Conservation (phyloP, 2,329 filamentous ascomycete species). For the Microdochium trichocladiopsis region DNA sequence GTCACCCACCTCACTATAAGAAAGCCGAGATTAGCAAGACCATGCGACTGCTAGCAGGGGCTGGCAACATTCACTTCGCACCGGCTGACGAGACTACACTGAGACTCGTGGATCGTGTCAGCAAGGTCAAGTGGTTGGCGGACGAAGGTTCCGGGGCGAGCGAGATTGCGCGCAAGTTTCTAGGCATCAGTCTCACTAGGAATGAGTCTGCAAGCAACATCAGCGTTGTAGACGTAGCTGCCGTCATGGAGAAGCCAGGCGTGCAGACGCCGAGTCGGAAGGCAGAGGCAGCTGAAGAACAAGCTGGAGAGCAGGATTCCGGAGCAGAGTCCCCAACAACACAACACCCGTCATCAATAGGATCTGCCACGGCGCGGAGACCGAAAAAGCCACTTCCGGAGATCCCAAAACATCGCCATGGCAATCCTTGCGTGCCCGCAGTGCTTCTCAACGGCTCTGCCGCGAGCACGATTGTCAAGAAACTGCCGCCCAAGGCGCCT, state of each 20-base stretch:
- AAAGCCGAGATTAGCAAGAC: slow-evolving; percentile 74
- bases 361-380: slow-evolving; percentile 10
- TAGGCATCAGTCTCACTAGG: slow-evolving; percentile 66
- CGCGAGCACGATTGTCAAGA: slow-evolving; percentile 21
- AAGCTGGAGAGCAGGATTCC: slow-evolving; percentile 5
- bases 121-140: slow-evolving; percentile 63
- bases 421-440: slow-evolving; percentile 28
- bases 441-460: slow-evolving; percentile 3
- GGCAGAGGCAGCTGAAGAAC: slow-evolving; percentile 13
- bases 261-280: slow-evolving; percentile 72
- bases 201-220: slow-evolving; percentile 62
- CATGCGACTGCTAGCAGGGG: slow-evolving; percentile 62
- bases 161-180: slow-evolving; percentile 48
- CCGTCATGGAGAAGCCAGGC: slow-evolving; percentile 74
- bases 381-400: slow-evolving; percentile 43
- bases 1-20: slow-evolving; percentile 84
- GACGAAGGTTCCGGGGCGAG: slow-evolving; percentile 29
- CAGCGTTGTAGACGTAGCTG: slow-evolving; percentile 72
- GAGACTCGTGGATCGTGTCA: slow-evolving; percentile 69
- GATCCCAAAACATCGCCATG: slow-evolving; percentile 50
- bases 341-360: not conserved
- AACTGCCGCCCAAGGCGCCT: slow-evolving; percentile 36
- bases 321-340: slow-evolving; percentile 10
- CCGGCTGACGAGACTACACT: slow-evolving; percentile 75
- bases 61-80: slow-evolving; percentile 66